A percentile compares a stretch with the other conserved stretches of the same genome.
phyloP scores from a whole-genome alignment of 2,329 filamentous ascomycete species.

The Sarocladium kiliense region DNA sequence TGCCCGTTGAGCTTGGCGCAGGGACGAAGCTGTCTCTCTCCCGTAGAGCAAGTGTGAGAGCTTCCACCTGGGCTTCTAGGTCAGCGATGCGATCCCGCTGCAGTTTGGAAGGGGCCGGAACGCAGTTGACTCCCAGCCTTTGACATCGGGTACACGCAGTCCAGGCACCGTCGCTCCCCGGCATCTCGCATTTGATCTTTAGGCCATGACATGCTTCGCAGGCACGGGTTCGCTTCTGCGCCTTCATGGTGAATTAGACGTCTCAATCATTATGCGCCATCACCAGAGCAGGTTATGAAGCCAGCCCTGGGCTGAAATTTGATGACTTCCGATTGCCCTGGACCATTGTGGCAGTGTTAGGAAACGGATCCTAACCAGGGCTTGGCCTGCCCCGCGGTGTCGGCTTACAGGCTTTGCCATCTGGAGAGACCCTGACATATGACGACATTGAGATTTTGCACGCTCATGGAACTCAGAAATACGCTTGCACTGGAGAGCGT shows the following conservation, averaged over 20 bases:
- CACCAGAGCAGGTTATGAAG: no score
- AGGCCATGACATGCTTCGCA: background rate
- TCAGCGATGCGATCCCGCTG: conserved; percentile 2
- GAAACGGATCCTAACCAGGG: no score
- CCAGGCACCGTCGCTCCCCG: background rate
- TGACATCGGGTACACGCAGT: background rate
- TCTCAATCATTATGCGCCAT: no score
- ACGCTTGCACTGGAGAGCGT: no score
- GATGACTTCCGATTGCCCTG: no score
- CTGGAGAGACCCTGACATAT: no score
- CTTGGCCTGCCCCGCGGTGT: no score
- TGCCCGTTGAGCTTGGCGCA: background rate
- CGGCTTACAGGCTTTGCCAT: no score
- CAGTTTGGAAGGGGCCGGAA: background rate
- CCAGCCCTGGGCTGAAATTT: no score
- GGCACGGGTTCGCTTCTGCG: background rate
- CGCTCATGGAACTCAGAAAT: no score
- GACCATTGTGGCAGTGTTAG: no score
- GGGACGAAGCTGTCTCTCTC: background rate
- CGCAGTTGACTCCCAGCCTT: background rate
- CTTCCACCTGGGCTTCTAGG: background rate
- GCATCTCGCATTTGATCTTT: conserved; percentile 6
- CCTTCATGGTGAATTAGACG: background rate
- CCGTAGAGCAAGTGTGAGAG: background rate
- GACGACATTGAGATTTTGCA: no score